Percentiles rank a stretch among this genome's conserved stretches.
phyloP scores from a whole-genome alignment of 2,329 filamentous ascomycete genomes.

The Epichloe brachyelytri region DNA sequence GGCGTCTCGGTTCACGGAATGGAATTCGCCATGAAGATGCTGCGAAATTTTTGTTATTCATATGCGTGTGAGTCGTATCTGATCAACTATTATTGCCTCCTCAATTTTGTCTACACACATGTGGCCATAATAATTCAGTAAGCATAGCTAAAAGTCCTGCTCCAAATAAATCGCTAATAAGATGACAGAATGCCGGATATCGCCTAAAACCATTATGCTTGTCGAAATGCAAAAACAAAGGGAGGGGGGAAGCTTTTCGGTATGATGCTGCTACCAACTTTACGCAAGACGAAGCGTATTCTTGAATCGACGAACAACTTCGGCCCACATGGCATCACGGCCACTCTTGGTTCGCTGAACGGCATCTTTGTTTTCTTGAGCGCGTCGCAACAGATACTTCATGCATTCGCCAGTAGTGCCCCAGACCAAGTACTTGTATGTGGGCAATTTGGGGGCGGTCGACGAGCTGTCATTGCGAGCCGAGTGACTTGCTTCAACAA shows the following conservation, averaged over 20 bases:
- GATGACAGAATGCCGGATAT: not conserved
- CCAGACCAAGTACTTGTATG: conserved; percentile 61
- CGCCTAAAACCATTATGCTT: not conserved
- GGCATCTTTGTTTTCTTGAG: conserved; percentile 61
- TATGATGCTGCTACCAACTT: not conserved
- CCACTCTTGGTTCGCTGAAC: conserved; percentile 49
- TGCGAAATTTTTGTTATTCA: not conserved
- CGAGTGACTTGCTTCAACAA: conserved; percentile 27
- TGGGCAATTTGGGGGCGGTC: conserved; percentile 32
- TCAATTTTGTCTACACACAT: not conserved
- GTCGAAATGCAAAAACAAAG: not conserved
- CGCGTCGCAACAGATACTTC: conserved; percentile 56
- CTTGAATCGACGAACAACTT: conserved; percentile 45
- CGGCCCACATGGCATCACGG: conserved; percentile 48
- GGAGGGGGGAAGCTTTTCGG: no score
- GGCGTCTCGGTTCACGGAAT: not conserved
- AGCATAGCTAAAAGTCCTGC: not conserved
- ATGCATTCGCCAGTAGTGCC: conserved; percentile 67
- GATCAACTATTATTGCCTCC: not conserved
- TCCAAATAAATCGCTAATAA: conserved; percentile 2
- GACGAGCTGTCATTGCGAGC: conserved; percentile 16
- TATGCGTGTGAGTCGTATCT: conserved; percentile 1
- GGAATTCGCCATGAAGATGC: not conserved
- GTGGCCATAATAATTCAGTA: not conserved
- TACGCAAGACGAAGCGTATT: conserved; percentile 16